These are phyloP conservation scores for Kazachstania kunashirensis DNA, from an alignment of 805 yeast genomes.

Conservation along the genomic window DNA sequence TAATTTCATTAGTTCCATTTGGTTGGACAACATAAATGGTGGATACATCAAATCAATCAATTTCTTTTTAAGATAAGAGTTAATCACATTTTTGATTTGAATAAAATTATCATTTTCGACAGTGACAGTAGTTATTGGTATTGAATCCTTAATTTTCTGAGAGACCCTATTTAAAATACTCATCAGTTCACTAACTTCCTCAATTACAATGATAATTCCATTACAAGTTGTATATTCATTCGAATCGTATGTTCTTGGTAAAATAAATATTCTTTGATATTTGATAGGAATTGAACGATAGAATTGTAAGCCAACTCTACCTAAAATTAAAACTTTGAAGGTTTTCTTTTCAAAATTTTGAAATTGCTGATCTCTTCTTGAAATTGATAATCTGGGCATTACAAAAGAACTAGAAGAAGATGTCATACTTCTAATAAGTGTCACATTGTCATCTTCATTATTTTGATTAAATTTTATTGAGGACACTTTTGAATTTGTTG, in stretches of 20 bases:
- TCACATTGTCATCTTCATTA: constrained; percentile 7
- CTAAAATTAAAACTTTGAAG: constrained; percentile 20
- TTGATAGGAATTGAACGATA: constrained; percentile 18
- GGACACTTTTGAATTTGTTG: neutral
- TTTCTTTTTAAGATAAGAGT: constrained; percentile 14
- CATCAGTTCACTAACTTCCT: constrained; percentile 20
- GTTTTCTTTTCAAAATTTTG: constrained; percentile 1
- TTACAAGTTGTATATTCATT: constrained; percentile 11
- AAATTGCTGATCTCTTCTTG: neutral
- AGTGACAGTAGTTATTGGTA: constrained; percentile 20
- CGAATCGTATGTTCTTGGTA: constrained; percentile 16
- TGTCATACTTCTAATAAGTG: constrained; percentile 18
- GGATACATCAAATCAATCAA: constrained; percentile 19
- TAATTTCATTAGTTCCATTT: constrained; percentile 16
- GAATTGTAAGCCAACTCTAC: constrained; percentile 20
- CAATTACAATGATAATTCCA: constrained; percentile 18
- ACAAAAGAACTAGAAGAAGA: constrained; percentile 27
- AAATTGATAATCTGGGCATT: constrained; percentile 26
- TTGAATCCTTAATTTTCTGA: constrained; percentile 8
- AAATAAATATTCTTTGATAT: constrained; percentile 16
- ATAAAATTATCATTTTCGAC: constrained; percentile 21
- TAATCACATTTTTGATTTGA: constrained; percentile 20
- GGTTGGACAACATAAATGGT: constrained; percentile 18
- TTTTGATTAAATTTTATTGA: neutral
- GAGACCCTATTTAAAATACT: constrained; percentile 18